A percentile compares a stretch with the other conserved stretches of the same genome.
phyloP scores from a whole-genome alignment of 768 basidiomycete genomes.

The Rubroboletus satanas region DNA sequence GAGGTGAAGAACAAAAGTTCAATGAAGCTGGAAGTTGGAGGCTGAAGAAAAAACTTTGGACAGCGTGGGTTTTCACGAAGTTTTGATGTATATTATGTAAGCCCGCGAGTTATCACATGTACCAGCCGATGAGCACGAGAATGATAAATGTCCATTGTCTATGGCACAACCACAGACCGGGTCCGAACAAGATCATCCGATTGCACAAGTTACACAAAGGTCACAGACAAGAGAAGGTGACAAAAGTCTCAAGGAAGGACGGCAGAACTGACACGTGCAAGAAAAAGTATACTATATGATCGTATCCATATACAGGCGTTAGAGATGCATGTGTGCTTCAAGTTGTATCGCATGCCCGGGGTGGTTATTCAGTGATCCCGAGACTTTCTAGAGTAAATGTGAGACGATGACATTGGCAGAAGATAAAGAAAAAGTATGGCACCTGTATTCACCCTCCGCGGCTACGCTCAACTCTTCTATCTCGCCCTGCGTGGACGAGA shows the following conservation, averaged over 20 bases:
- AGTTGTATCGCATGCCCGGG: neutral
- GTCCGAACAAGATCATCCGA: constrained; percentile 3
- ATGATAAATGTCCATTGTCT: neutral
- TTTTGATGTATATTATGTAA: neutral
- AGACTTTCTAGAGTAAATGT: constrained; percentile 58
- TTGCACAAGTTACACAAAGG: constrained; percentile 7
- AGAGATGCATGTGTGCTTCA: neutral
- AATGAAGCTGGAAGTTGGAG: neutral
- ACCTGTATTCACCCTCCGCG: constrained; percentile 95
- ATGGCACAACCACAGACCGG: neutral
- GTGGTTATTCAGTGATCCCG: constrained; percentile 68
- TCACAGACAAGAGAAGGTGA: constrained; percentile 5
- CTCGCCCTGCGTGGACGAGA: constrained; percentile 81
- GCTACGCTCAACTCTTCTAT: constrained; percentile 91
- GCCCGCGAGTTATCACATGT: neutral
- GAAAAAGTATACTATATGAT: constrained; percentile 12
- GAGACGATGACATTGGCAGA: neutral
- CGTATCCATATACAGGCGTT: constrained; percentile 11
- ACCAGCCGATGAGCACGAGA: neutral
- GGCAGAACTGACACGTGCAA: constrained; percentile 1
- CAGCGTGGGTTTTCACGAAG: neutral
- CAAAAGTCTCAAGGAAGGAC: constrained; percentile 1
- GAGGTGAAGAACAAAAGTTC: neutral
- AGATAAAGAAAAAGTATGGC: neutral
- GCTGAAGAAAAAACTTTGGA: neutral